Base-by-base conservation (phyloP, 495 filamentous ascomycete genomes). In the Penicillium coffeae region DNA sequence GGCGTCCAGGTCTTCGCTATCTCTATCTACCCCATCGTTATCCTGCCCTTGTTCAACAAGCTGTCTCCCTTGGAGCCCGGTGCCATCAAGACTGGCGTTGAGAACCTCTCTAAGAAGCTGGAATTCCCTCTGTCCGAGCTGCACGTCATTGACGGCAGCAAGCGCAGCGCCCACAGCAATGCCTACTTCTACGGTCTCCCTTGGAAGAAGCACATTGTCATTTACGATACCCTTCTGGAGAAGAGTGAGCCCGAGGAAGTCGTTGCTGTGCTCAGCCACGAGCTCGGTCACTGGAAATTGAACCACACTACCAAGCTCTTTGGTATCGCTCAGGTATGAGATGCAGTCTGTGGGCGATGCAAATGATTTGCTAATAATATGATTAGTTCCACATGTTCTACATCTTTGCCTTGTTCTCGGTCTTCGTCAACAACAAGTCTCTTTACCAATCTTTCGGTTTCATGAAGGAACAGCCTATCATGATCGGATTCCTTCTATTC, bases 201-300 rank as follows among this genome's bases (percentile, higher is more conserved):
- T 6, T 97, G 93, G 91, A 96, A 95, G 80, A 98, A 98, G 80
- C 93, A 96, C 74, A 98, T 98, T 71, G 93, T 98, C 56, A 94
- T 98, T 63, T 98, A 94, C 59, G 93, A 98, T 62, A 98, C 93
- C 9, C 69, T 98, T 54, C 90, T 98, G 43, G 92, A 96, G 68
- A 94, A 97, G 77, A 91, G 85, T 64, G 82, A 89, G 54, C 81
- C 85, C 2, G 79, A 90, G 57, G 93, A 98, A 68, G 91, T 98
- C 35, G 90, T 95, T 16, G 92, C 93, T 44, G 90, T 98, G 30
- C 76, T 98, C 22, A 89, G 88, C 33, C 93, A 98, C 60, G 93
- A 98, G 69, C 81, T 98, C 38, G 93, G 93, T 38, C 93, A 98
- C 70, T 98, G 93, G 93, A 94, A 82, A 50, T 74, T 95, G 50